Evolutionary conservation across 345 rosid species (phyloP).

Genomic region (Orychophragmus violaceus): DNA sequence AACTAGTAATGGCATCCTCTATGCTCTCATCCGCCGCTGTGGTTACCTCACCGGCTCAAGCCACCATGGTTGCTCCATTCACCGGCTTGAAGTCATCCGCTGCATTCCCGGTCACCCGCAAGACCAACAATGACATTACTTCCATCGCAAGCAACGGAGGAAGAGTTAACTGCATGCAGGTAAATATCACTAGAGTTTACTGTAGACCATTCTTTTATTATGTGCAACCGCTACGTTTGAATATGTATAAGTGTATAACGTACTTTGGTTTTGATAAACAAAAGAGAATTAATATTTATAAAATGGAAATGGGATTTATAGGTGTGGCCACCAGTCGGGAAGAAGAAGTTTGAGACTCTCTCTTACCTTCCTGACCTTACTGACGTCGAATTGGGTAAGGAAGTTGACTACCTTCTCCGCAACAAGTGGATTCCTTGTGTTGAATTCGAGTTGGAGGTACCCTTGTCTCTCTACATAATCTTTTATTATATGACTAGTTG

Average conservation of each 20-base stretch:
- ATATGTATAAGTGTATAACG: background rate
- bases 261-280: background rate
- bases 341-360: slow-evolving; percentile 50
- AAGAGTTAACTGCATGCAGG: slow-evolving; percentile 49
- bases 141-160: slow-evolving; percentile 45
- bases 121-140: slow-evolving; percentile 43
- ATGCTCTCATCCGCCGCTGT: slow-evolving; percentile 50
- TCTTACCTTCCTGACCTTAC: slow-evolving; percentile 49
- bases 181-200: background rate
- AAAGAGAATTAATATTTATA: background rate
- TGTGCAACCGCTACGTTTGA: background rate
- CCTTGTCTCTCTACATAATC: background rate
- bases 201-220: background rate
- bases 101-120: slow-evolving; percentile 44
- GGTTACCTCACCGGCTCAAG: slow-evolving; percentile 39
- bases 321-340: slow-evolving; percentile 46
- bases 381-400: slow-evolving; percentile 22
- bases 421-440: slow-evolving; percentile 60
- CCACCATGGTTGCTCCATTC: slow-evolving; percentile 52
- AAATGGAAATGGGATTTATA: background rate
- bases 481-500: background rate
- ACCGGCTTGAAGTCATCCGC: slow-evolving; percentile 41
- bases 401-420: slow-evolving; percentile 54
- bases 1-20: slow-evolving; percentile 49
- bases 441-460: slow-evolving; percentile 52